phyloP scores from a whole-genome alignment of 2,329 filamentous ascomycete genomes.

The Beauveria medogensis region DNA sequence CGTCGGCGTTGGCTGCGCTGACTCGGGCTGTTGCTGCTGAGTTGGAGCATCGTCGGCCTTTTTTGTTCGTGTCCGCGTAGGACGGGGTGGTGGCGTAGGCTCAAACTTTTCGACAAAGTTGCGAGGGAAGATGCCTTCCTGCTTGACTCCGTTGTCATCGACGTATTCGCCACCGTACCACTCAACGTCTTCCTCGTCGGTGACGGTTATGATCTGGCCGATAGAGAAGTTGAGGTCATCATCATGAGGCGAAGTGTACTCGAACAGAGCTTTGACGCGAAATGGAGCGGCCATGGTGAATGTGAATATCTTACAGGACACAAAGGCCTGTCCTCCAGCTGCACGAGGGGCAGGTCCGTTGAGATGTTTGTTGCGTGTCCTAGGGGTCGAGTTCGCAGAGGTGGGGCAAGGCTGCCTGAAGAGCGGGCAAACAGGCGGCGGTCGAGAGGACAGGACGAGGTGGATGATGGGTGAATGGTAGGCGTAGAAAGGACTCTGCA shows the following conservation, averaged over 20 bases:
- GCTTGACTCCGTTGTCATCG: conserved; percentile 64
- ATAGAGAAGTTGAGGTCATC: conserved; percentile 84
- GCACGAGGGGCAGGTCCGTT: conserved; percentile 1
- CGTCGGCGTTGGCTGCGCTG: conserved; percentile 18
- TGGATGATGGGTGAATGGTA: not conserved
- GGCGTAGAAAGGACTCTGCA: not conserved
- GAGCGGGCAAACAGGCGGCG: not conserved
- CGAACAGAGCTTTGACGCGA: conserved; percentile 93
- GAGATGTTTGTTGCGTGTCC: conserved; percentile 11
- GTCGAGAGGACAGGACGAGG: not conserved
- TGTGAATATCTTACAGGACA: conserved; percentile 16
- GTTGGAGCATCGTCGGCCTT: conserved; percentile 28
- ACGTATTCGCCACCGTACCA: conserved; percentile 89
- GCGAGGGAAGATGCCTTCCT: conserved; percentile 83
- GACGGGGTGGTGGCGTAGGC: conserved; percentile 80
- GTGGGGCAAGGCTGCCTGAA: conserved; percentile 7
- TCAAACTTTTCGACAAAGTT: conserved; percentile 98
- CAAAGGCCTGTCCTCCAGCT: not conserved
- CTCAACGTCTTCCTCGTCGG: conserved; percentile 82
- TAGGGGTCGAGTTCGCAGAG: conserved; percentile 5
- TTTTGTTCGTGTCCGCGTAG: conserved; percentile 64
- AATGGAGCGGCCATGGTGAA: conserved; percentile 67
- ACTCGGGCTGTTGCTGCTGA: conserved; percentile 22
- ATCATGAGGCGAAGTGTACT: conserved; percentile 87
- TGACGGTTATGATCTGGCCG: conserved; percentile 90